A percentile compares a stretch with the other conserved stretches of the same genome.
Evolutionary conservation across 805 yeast genomes (phyloP).

Genomic region (Suhomyces sp.): DNA sequence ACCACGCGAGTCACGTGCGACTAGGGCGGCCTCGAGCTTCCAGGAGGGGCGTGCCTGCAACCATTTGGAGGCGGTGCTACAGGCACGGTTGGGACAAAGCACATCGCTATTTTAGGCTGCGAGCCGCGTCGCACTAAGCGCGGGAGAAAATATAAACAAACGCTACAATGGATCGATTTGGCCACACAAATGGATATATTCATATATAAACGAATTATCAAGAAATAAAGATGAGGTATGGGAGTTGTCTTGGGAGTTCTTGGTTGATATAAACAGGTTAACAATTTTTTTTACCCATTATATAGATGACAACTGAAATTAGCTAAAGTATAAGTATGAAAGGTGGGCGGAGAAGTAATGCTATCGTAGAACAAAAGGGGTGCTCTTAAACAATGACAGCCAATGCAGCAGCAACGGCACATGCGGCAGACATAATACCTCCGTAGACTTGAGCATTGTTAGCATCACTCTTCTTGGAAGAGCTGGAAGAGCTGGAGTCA

Average conservation of each 20-base stretch:
- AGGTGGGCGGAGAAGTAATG: neutral
- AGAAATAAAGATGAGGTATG: slow-evolving; percentile 1
- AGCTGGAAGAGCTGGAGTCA: slow-evolving; percentile 12
- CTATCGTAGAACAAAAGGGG: neutral
- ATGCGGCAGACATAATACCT: slow-evolving; percentile 13
- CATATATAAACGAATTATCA: neutral
- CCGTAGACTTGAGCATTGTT: slow-evolving; percentile 2
- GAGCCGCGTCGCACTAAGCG: neutral
- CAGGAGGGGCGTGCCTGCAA: neutral
- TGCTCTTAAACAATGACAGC: slow-evolving; percentile 21
- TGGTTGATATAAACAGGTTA: neutral
- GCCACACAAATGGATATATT: neutral
- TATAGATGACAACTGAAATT: neutral
- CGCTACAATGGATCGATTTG: neutral
- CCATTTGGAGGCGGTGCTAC: neutral
- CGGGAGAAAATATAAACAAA: neutral
- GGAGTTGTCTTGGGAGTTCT: neutral
- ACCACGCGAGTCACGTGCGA: neutral
- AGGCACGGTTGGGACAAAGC: neutral
- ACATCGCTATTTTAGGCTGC: neutral
- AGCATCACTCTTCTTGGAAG: slow-evolving; percentile 12
- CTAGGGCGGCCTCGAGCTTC: neutral
- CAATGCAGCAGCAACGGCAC: slow-evolving; percentile 24
- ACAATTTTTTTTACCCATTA: neutral
- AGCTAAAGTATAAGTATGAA: neutral